Conservation (phyloP, 1,284 basidiomycete species). For the Marasmius tenuissimus region DNA sequence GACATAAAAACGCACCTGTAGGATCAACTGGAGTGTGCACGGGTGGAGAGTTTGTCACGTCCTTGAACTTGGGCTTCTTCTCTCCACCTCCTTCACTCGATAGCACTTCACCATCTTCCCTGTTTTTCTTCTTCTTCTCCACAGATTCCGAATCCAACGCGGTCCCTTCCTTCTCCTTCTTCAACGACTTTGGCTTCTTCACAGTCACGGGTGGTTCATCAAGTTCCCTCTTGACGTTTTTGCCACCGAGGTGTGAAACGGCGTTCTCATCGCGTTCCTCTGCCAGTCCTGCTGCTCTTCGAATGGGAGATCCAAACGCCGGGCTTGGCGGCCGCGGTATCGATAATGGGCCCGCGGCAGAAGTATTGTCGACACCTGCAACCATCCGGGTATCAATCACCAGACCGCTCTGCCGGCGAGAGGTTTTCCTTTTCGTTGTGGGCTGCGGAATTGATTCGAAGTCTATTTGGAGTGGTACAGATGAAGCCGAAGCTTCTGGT, state of each 20-base stretch:
- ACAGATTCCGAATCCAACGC: slow-evolving; percentile 1
- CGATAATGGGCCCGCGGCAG: slow-evolving; percentile 28
- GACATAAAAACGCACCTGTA: slow-evolving; percentile 27
- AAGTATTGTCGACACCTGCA: slow-evolving; percentile 27
- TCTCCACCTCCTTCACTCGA: slow-evolving; percentile 21
- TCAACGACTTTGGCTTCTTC: slow-evolving; percentile 8
- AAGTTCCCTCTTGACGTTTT: slow-evolving; percentile 1
- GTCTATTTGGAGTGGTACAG: slow-evolving; percentile 25
- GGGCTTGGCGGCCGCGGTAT: slow-evolving; percentile 55
- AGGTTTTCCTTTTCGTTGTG: slow-evolving; percentile 47
- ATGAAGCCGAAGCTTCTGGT: slow-evolving; percentile 18
- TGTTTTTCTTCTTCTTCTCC: slow-evolving; percentile 34
- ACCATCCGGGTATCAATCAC: slow-evolving; percentile 36
- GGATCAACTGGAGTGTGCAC: slow-evolving; percentile 41
- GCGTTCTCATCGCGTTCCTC: slow-evolving; percentile 58
- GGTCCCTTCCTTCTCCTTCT: slow-evolving; percentile 1
- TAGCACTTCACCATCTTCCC: slow-evolving; percentile 36
- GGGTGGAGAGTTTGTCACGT: slow-evolving; percentile 59
- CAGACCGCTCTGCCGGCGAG: slow-evolving; percentile 68
- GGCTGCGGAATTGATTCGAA: slow-evolving; percentile 26
- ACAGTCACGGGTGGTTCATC: neutral
- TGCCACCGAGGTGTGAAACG: slow-evolving; percentile 24
- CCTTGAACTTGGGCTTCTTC: slow-evolving; percentile 56
- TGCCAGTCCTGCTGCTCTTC: slow-evolving; percentile 50
- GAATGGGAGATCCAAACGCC: slow-evolving; percentile 63